These are phyloP conservation scores for Halenospora varia DNA, from an alignment of 495 filamentous ascomycete species.

Conservation along the genomic window DNA sequence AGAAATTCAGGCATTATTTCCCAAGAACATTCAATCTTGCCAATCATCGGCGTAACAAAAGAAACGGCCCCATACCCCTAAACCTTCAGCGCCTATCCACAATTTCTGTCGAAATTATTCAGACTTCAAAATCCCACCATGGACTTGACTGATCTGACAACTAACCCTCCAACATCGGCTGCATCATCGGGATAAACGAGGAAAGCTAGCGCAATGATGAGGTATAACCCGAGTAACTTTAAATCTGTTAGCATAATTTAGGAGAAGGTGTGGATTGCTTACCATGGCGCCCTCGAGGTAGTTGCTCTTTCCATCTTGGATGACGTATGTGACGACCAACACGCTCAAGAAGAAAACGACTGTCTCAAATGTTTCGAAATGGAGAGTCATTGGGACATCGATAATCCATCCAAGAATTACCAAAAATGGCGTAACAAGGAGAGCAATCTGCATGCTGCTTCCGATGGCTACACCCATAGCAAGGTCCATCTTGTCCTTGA, in stretches of 20 bases:
- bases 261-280: constrained; percentile 27
- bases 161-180: constrained; percentile 2
- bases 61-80: too few relatives aligned
- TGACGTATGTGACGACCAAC: constrained; percentile 86
- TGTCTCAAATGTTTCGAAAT: constrained; percentile 91
- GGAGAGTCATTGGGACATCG: constrained; percentile 77
- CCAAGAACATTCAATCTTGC: too few relatives aligned
- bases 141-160: constrained; percentile 8
- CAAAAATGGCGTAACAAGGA: constrained; percentile 86
- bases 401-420: constrained; percentile 93
- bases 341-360: constrained; percentile 89
- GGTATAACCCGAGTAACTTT: constrained; percentile 54
- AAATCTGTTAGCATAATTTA: neutral
- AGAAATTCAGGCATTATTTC: too few relatives aligned
- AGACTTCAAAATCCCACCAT: constrained; percentile 11
- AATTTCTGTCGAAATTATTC: too few relatives aligned
- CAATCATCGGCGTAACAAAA: too few relatives aligned
- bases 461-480: constrained; percentile 94
- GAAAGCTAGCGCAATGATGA: constrained; percentile 86
- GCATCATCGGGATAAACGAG: constrained; percentile 78
- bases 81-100: too few relatives aligned
- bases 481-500: constrained; percentile 97
- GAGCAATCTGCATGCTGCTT: constrained; percentile 88
- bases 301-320: constrained; percentile 92
- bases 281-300: constrained; percentile 94